Evolutionary conservation across 2,329 filamentous ascomycete species (phyloP), one percentile per base, ranked within the genome.

Genomic region (Sphaerulina populicola): DNA sequence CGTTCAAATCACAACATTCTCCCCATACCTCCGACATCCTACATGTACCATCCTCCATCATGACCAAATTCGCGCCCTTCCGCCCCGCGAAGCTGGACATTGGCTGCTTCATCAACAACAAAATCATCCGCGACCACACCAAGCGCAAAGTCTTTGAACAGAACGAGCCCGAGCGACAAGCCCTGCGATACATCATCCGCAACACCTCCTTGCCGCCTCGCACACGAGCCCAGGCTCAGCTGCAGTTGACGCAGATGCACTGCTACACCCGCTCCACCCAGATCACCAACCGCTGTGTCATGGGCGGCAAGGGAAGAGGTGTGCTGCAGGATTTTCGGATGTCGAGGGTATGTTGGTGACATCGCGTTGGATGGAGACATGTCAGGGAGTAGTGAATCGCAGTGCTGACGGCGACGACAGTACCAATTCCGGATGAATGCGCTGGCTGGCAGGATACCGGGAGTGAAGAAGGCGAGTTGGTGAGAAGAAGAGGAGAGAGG

Each of bases 401-500:
- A 7, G 23, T 27, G 35, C 40, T 58, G 37, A 59, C 29, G 21
- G 42, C 23, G 15, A 38, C 21, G 60, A 21, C 48, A 97, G 91
- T 98, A 79, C 71, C 88, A 91, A 74, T 98, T 98, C 75, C 81
- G 93, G 68, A 75, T 93, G 72, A 84, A 95, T 69, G 93, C 93
- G 14, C 73, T 96, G 57, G 83, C 79, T 30, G 93, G 93, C 45
- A 81, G 88, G 55, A 68, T 98, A 47, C 91, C 93, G 0, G 93
- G 93, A 63, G 93, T 98, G 49, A 88, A 84, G 78, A 94, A 94
- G 76, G 93, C 93, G 44, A 94, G 87, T 71, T 98, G 93, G 93
- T 98, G 64, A 57, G 42, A 10, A 35, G 10, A 35, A 11, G 31
- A 1, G 6, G 10, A 10, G 31, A 2, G 31, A 6, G 18, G 23